These are phyloP conservation scores for Nannochloropsis gaditana DNA, from an alignment of 108 stramenopile genomes.

Conservation along the genomic window DNA sequence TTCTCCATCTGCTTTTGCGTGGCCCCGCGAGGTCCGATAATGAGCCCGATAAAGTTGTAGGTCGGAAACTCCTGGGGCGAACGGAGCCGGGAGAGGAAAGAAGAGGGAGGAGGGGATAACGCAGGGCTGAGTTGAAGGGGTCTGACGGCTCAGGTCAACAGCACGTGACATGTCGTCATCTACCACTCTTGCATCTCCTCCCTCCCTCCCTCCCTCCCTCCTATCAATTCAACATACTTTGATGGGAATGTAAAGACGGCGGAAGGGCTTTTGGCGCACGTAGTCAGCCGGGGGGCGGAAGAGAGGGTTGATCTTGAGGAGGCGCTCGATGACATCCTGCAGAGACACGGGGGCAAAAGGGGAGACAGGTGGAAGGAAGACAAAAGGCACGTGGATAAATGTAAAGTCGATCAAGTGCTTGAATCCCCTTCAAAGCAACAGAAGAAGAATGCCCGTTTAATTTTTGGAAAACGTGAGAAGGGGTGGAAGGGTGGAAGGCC, in stretches of 20 bases:
- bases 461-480: neutral
- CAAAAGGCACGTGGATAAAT: neutral
- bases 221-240: constrained; percentile 34
- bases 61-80: constrained; percentile 77
- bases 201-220: constrained; percentile 40
- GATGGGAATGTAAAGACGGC: constrained; percentile 49
- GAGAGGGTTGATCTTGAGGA: constrained; percentile 69
- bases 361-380: neutral
- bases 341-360: neutral
- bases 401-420: constrained; percentile 52
- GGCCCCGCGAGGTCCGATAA: constrained; percentile 89
- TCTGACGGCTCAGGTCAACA: constrained; percentile 34
- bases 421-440: constrained; percentile 34
- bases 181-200: neutral
- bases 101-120: no score
- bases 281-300: constrained; percentile 52
- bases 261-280: constrained; percentile 52
- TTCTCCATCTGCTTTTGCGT: constrained; percentile 96
- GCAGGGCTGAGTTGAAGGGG: no score
- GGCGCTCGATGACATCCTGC: constrained; percentile 65
- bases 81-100: no score
- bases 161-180: no score
- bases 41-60: constrained; percentile 86
- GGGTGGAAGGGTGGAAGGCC: neutral
- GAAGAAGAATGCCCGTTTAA: neutral